Conservation (phyloP, 2,329 filamentous ascomycete genomes). For the Alternaria panax region DNA sequence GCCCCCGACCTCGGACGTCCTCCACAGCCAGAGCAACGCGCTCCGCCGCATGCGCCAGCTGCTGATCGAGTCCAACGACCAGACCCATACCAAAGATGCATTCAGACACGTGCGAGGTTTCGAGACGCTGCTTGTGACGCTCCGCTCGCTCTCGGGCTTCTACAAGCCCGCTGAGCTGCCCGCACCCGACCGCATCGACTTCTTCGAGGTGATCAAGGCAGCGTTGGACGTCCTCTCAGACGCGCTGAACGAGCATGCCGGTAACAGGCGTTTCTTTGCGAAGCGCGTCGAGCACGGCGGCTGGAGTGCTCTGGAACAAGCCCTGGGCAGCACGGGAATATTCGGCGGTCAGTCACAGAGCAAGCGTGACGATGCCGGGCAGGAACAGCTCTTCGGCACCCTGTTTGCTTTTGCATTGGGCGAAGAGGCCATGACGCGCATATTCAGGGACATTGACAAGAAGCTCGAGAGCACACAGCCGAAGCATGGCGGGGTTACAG, state of each 20-base stretch:
- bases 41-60: conserved; percentile 73
- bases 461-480: conserved; percentile 27
- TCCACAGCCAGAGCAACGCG: conserved; percentile 56
- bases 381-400: conserved; percentile 82
- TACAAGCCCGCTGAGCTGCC: conserved; percentile 73
- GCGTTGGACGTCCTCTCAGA: conserved; percentile 78
- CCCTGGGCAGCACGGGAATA: conserved; percentile 70
- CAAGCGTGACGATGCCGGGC: conserved; percentile 46
- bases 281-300: conserved; percentile 77
- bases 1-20: conserved; percentile 38
- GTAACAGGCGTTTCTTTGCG: conserved; percentile 87
- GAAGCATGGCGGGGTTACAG: conserved; percentile 15
- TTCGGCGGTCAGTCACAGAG: conserved; percentile 44
- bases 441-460: conserved; percentile 62
- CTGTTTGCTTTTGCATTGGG: conserved; percentile 82
- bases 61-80: conserved; percentile 61
- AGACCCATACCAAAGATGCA: conserved; percentile 71
- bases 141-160: conserved; percentile 75
- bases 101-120: conserved; percentile 85
- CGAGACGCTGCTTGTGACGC: conserved; percentile 71
- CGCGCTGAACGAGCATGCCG: conserved; percentile 77
- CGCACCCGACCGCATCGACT: conserved; percentile 67
- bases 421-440: conserved; percentile 73
- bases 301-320: conserved; percentile 78
- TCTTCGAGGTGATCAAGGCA: conserved; percentile 74